Base-by-base conservation (phyloP, 495 filamentous ascomycete species). In the Choiromyces venosus region DNA sequence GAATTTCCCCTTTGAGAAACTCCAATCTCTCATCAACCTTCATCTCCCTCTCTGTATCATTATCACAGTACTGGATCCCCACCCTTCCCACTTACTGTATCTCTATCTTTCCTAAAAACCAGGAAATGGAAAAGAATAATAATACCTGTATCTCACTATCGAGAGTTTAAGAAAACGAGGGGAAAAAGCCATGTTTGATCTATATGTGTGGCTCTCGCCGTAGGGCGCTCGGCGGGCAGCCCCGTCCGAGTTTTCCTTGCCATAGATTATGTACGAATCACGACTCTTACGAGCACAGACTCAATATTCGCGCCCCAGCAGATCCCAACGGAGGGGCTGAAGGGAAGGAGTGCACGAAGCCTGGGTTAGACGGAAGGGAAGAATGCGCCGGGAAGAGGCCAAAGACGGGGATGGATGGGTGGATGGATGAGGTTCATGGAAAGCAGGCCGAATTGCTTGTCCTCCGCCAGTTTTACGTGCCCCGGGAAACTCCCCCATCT, bases 311-410 rank as follows among this genome's bases (percentile, higher is more conserved):
- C 42, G 66, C 74, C 75, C 75, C 72, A 77, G 75, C 66, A 77
- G 75, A 77, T 77, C 75, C 75, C 75, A 77, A 73, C 75, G 69
- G 75, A 77, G 75, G 74, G 75, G 75, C 75, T 76, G 75, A 77
- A 77, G 74, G 74, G 73, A 76, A 74, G 70, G 40, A 74, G 75
- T 70, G 73, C 69, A 66, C 73, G 74, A 77, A 77, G 75, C 75
- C 75, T 77, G 74, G 75, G 76, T 76, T 77, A 67, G 74, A 73
- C 73, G 74, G 74, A 69, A 75, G 73, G 68, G 68, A 72, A 66
- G 75, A 77, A 77, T 71, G 75, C 75, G 72, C 74, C 75, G 73
- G 74, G 75, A 77, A 77, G 73, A 70, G 61, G 46, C 40, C 67
- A 52, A 52, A 68, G 72, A 71, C 56, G 56, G 74, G 70, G 74